A percentile compares a stretch with the other conserved stretches of the same genome.
Evolutionary conservation across 2,329 filamentous ascomycete species (phyloP).

Genomic region (Sarocladiaceae sp.): DNA sequence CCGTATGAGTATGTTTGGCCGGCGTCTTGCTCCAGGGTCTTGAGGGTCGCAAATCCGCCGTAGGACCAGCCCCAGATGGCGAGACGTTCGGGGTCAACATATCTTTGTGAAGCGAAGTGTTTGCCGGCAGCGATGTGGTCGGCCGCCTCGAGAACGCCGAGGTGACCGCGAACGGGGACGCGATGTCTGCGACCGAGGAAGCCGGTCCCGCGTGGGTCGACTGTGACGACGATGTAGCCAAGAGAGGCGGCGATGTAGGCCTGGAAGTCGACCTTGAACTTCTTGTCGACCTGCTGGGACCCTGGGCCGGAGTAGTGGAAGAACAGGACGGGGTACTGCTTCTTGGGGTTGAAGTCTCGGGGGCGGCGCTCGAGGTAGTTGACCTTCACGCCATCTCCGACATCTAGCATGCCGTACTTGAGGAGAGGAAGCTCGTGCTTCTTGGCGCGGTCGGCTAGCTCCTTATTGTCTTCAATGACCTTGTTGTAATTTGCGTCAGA

Average conservation of each 20-base stretch:
- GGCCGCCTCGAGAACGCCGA: conserved; percentile 77
- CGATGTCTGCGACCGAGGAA: conserved; percentile 80
- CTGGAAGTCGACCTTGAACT: conserved; percentile 82
- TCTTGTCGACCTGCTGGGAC: conserved; percentile 81
- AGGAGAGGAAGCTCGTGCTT: conserved; percentile 77
- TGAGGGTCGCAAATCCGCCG: conserved; percentile 90
- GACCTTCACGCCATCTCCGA: conserved; percentile 65
- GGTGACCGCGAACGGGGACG: conserved; percentile 72
- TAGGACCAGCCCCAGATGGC: conserved; percentile 99
- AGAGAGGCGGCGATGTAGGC: conserved; percentile 78
- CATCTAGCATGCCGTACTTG: conserved; percentile 76
- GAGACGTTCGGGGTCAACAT: conserved; percentile 75
- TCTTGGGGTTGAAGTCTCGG: conserved; percentile 76
- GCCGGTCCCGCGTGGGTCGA: conserved; percentile 90
- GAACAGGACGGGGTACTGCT: conserved; percentile 91
- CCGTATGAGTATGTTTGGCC: conserved; percentile 91
- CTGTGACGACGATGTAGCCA: conserved; percentile 89
- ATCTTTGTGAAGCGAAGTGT: conserved; percentile 71
- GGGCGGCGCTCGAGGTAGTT: conserved; percentile 79
- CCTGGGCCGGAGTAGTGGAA: conserved; percentile 90
- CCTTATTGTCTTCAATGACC: conserved; percentile 70
- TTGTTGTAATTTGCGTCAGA: conserved; percentile 56
- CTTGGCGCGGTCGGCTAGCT: conserved; percentile 61
- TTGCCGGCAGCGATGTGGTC: conserved; percentile 91
- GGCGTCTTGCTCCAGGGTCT: conserved; percentile 86